These are phyloP conservation scores for Diplosphaera chodatii DNA, from an alignment of 139 green algal genomes.

Conservation along the genomic window DNA sequence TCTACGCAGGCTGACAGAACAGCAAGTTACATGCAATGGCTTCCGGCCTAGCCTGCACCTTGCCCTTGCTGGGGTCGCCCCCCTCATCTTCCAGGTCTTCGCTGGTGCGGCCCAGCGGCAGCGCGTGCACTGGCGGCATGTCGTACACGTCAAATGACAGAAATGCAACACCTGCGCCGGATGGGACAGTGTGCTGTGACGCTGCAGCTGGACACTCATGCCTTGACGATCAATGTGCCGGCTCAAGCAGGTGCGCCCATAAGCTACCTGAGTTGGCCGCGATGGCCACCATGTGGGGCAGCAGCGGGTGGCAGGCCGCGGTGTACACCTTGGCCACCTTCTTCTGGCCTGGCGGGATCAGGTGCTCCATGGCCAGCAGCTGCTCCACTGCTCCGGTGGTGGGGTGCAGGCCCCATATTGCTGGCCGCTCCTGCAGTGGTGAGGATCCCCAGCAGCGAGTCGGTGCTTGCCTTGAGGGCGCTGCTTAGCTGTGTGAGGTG, in stretches of 20 bases:
- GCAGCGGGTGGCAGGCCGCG: conserved; percentile 41
- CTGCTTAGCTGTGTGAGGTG: too few species aligned
- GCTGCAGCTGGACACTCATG: too few species aligned
- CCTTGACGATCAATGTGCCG: too few species aligned
- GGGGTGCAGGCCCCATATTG: conserved; percentile 26
- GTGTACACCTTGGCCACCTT: conserved; percentile 55
- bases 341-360: conserved; percentile 29
- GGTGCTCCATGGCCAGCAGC: conserved; percentile 20
- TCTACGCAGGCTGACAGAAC: too few species aligned
- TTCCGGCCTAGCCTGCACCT: too few species aligned
- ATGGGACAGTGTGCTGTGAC: too few species aligned
- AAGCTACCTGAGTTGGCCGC: conserved; percentile 49
- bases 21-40: too few species aligned
- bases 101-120: conserved; percentile 18
- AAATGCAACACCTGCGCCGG: conserved; percentile 33
- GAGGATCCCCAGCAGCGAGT: too few species aligned
- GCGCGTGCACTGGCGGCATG: conserved; percentile 24
- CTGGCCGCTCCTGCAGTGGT: conserved; percentile 12
- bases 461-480: too few species aligned
- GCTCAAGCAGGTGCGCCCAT: too few species aligned
- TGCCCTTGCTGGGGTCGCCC: background rate
- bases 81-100: background rate
- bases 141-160: conserved; percentile 26
- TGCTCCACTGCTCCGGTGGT: conserved; percentile 12
- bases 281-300: conserved; percentile 37